A percentile compares a stretch with the other conserved stretches of the same genome.
Conservation (phyloP, 73 alveolate genomes). For the Paraurostyla sp. region DNA sequence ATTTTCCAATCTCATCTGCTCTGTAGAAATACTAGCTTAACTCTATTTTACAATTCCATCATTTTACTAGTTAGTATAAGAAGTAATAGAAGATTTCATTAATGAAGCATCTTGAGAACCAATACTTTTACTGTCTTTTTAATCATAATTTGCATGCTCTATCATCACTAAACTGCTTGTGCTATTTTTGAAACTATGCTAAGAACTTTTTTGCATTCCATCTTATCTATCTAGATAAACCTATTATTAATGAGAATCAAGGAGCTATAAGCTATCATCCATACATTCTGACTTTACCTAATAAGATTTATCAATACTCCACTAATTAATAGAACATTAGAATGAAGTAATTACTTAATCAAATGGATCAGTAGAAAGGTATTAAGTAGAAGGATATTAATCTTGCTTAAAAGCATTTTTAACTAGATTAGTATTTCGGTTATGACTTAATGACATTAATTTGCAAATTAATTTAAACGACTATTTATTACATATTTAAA, state of each 20-base stretch:
- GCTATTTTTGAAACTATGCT: no score
- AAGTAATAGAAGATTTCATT: no score
- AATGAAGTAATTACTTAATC: background rate
- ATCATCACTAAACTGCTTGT: no score
- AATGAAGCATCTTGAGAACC: no score
- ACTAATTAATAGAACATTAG: background rate
- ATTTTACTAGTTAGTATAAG: background rate
- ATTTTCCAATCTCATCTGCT: background rate
- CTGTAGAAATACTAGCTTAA: background rate
- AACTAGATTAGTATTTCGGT: no score
- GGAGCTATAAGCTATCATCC: no score
- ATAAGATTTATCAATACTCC: constrained; percentile 9
- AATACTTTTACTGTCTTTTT: no score
- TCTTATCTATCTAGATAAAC: no score
- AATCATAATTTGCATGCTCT: no score
- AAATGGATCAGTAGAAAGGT: background rate
- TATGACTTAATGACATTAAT: no score
- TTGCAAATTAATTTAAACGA: background rate
- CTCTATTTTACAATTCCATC: background rate
- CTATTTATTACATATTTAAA: background rate
- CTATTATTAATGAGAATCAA: background rate
- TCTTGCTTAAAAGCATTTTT: no score
- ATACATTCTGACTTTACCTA: background rate
- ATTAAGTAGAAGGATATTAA: background rate
- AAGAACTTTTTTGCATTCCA: no score